Base-by-base conservation (phyloP, 2,329 filamentous ascomycete genomes). In the Cordyceps farinosa region DNA sequence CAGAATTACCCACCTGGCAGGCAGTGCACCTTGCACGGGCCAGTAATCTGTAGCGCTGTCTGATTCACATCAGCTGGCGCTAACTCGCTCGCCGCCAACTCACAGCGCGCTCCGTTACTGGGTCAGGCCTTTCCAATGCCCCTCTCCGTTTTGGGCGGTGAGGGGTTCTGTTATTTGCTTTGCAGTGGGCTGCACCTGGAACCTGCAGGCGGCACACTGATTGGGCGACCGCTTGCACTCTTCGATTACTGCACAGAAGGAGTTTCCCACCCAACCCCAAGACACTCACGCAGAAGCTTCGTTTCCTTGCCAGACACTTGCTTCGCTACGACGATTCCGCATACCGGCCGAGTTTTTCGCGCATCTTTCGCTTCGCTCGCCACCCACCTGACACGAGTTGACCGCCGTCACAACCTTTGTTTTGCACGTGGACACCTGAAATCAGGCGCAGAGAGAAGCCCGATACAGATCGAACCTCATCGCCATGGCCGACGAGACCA, bases 401-500 rank as follows among this genome's bases (percentile, higher is more conserved):
- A 30, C 52, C 3, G 52, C 53, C 42, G 11, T 44, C 30, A 61
- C 17, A 27, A 13, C 6, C n/a, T 32, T 44, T 10, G 11, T 30
- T 47, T 47, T 48, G 34, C 53, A 57, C 61, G 53, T 57, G 61
- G 29, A 63, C 53, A 50, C 22, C 22, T 10, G 22, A 29, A 48
- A 17, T 9, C 40, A 42, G 30, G 42, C 32, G 44, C 51, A 5
- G 30, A 15, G 32, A 55, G 13, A 27, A 55, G 32, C 29, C n/a
- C 11, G 15, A n/a, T 15, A 13, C 15, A 13, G 6, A 13, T 34
- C 32, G 56, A 30, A 56, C 17, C 36, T 27, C 50, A 29, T 22
- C 65, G 74, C 68, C 72, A 82, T 82, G 80, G 74, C 78, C 67
- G 79, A 80, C 72, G 77, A 80, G 65, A 69, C 71, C 62, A 77